Conservation (phyloP, 169 alveolate genomes). For the Haemoproteus tartakovskyi region DNA sequence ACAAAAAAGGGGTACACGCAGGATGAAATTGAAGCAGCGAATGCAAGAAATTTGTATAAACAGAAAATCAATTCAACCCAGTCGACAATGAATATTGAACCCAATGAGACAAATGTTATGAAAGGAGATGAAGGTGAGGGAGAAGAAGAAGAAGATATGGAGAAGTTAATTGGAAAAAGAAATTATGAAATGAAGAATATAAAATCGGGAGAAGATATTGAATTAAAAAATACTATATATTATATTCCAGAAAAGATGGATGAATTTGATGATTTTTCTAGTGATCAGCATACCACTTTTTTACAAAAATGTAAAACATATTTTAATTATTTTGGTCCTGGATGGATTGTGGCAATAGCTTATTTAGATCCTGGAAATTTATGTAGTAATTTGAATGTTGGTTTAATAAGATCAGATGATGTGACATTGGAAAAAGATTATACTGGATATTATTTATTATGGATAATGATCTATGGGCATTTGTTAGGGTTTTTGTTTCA, state of each 20-base stretch:
- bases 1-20: neutral
- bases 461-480: slow-evolving; percentile 70
- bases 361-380: slow-evolving; percentile 77
- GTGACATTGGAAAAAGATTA: slow-evolving; percentile 24
- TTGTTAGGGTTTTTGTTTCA: slow-evolving; percentile 72
- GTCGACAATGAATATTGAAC: slow-evolving; percentile 43
- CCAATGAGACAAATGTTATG: too few relatives aligned
- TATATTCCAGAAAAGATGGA: slow-evolving; percentile 10
- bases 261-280: neutral
- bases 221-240: slow-evolving; percentile 4
- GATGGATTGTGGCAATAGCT: slow-evolving; percentile 78
- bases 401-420: slow-evolving; percentile 55
- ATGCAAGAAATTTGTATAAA: neutral
- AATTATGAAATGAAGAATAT: slow-evolving; percentile 4
- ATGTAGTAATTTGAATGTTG: slow-evolving; percentile 73
- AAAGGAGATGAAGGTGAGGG: neutral
- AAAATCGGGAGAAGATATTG: neutral
- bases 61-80: slow-evolving; percentile 30
- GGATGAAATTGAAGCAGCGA: neutral
- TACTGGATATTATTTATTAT: slow-evolving; percentile 68
- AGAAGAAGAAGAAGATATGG: neutral
- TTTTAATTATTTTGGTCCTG: slow-evolving; percentile 73
- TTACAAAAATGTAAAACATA: slow-evolving; percentile 27
- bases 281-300: neutral
- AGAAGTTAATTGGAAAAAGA: neutral